Conservation (phyloP, 2,329 filamentous ascomycete genomes). For the Stagonosporopsis chrysanthemi region DNA sequence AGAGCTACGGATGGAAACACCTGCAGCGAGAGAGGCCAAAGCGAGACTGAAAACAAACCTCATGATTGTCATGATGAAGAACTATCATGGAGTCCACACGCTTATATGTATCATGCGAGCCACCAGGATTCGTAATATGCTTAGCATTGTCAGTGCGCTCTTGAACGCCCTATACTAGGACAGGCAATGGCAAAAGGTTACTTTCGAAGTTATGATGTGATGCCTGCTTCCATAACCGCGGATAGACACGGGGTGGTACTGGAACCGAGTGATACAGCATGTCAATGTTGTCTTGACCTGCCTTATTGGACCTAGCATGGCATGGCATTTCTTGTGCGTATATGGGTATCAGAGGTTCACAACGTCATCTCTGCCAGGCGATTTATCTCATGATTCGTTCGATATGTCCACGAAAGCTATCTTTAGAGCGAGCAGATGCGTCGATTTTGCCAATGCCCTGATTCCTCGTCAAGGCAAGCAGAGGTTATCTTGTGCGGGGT, state of each 20-base stretch:
- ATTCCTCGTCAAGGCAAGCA: neutral
- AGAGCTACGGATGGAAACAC: conserved; percentile 35
- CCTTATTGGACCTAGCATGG: conserved; percentile 26
- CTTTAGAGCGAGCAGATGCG: neutral
- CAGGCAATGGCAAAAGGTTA: neutral
- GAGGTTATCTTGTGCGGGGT: conserved; percentile 1
- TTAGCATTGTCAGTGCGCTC: neutral
- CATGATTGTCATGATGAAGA: conserved; percentile 16
- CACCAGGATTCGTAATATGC: neutral
- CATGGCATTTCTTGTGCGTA: conserved; percentile 33
- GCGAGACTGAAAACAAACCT: conserved; percentile 24
- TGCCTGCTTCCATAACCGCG: conserved; percentile 1
- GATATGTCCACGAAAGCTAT: neutral
- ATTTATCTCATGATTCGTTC: neutral
- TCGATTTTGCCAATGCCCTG: neutral
- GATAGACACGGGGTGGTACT: conserved; percentile 18
- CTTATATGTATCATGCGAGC: conserved; percentile 2
- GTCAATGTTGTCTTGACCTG: conserved; percentile 29
- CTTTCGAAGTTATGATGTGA: conserved; percentile 5
- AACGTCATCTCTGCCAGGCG: conserved; percentile 26
- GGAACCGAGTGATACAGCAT: conserved; percentile 16
- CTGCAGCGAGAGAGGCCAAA: conserved; percentile 26
- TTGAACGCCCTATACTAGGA: neutral
- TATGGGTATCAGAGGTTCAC: conserved; percentile 4
- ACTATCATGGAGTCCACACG: neutral